Evolutionary conservation across 495 filamentous ascomycete genomes (phyloP).

Genomic region (Neurospora cerealis): DNA sequence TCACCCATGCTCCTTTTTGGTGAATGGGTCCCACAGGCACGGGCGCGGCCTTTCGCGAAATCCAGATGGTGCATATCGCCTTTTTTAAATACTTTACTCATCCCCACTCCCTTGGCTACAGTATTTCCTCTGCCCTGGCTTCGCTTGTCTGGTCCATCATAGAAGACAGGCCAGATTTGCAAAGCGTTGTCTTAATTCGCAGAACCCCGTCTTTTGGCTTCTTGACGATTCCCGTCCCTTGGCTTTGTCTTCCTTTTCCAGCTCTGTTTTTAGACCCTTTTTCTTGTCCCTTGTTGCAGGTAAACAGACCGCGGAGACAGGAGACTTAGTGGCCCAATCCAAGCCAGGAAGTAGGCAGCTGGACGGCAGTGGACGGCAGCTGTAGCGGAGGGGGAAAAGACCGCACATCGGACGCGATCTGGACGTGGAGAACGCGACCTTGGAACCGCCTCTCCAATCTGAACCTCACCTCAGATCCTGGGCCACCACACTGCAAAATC

Average conservation of each 20-base stretch:
- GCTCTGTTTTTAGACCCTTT: background rate
- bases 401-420: slow-evolving; percentile 2
- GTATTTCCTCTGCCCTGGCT: background rate
- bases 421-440: background rate
- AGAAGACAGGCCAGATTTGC: background rate
- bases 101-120: background rate
- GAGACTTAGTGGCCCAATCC: background rate
- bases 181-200: background rate
- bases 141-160: background rate
- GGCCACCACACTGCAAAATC: background rate
- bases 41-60: background rate
- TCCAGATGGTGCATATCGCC: background rate
- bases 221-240: background rate
- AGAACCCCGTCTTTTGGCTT: background rate
- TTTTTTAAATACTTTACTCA: background rate
- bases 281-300: background rate
- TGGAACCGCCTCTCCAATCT: background rate
- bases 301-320: background rate
- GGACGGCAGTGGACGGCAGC: background rate
- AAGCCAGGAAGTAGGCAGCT: background rate
- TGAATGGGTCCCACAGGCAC: background rate
- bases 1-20: background rate
- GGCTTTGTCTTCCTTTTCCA: background rate
- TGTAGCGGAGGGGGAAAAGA: slow-evolving; percentile 3
- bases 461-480: background rate